Evolutionary conservation across 306 rosid genomes (phyloP).

Genomic region (Amphicarpaea edgeworthii): DNA sequence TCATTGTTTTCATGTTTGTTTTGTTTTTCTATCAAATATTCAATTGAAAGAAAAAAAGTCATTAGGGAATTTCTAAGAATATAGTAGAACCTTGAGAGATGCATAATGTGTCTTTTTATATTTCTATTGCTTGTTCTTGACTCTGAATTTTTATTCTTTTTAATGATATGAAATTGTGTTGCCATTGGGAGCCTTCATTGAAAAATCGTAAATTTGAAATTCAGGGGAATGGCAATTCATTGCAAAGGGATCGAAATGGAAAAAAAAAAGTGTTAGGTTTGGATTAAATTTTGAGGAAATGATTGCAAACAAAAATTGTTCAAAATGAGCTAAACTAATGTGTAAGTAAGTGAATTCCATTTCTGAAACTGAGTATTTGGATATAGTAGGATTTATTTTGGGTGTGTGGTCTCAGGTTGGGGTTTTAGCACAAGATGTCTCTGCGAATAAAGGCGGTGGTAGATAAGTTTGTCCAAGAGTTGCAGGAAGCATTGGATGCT

Average conservation of each 20-base stretch:
- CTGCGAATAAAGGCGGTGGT: conserved; percentile 91
- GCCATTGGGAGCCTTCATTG: neutral
- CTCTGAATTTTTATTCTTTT: neutral
- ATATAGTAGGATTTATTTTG: conserved; percentile 18
- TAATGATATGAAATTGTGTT: neutral
- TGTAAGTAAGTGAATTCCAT: neutral
- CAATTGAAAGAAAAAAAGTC: neutral
- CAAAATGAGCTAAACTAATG: neutral
- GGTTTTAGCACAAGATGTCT: conserved; percentile 61
- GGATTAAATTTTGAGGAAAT: conserved; percentile 3
- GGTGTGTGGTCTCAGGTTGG: conserved; percentile 35
- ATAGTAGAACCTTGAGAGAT: neutral
- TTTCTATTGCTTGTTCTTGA: neutral
- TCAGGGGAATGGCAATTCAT: neutral
- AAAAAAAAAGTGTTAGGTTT: neutral
- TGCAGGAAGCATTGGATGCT: conserved; percentile 94
- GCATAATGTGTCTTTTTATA: neutral
- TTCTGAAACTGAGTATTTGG: neutral
- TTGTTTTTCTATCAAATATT: neutral
- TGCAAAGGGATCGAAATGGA: conserved; percentile 9
- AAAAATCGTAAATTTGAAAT: conserved; percentile 19
- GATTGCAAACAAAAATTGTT: neutral
- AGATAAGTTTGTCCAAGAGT: conserved; percentile 92
- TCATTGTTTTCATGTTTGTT: neutral
- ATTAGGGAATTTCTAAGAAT: neutral